Evolutionary conservation across 306 rosid species (phyloP).

Genomic region (Quercus berberidifolia): DNA sequence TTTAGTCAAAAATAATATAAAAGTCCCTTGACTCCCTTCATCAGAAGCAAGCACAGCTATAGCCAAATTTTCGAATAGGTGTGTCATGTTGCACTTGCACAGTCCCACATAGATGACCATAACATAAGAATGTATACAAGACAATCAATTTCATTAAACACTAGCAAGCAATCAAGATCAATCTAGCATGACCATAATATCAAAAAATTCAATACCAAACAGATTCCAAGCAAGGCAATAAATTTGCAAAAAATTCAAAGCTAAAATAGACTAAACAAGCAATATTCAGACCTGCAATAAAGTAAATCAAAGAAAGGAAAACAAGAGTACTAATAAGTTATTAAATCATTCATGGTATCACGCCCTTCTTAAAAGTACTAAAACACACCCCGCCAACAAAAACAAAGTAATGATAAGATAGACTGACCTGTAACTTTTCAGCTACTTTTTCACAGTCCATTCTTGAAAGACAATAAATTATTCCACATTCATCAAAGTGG

Average conservation of each 20-base stretch:
- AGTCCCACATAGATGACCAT: background rate
- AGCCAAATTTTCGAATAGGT: background rate
- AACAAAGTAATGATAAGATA: constrained; percentile 9
- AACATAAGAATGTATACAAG: background rate
- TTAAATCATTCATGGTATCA: background rate
- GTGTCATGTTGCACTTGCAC: background rate
- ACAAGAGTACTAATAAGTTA: background rate
- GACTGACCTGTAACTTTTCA: constrained; percentile 81
- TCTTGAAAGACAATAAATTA: constrained; percentile 94
- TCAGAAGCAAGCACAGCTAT: background rate
- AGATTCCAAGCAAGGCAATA: background rate
- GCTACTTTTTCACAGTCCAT: constrained; percentile 99
- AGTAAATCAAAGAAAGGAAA: background rate
- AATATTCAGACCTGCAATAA: background rate
- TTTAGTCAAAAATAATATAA: background rate
- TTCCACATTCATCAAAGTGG: constrained; percentile 93
- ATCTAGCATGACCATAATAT: background rate
- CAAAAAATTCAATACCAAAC: background rate
- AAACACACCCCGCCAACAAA: constrained; percentile 3
- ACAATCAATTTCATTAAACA: background rate
- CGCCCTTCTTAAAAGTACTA: constrained; percentile 1
- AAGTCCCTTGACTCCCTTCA: background rate
- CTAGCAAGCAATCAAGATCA: background rate
- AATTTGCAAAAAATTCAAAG: background rate
- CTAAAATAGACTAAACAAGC: background rate